A percentile compares a stretch with the other conserved stretches of the same genome.
These are phyloP conservation scores for Lentinula novae-zelandiae DNA, from an alignment of 1,284 basidiomycete genomes.

Conservation along the genomic window DNA sequence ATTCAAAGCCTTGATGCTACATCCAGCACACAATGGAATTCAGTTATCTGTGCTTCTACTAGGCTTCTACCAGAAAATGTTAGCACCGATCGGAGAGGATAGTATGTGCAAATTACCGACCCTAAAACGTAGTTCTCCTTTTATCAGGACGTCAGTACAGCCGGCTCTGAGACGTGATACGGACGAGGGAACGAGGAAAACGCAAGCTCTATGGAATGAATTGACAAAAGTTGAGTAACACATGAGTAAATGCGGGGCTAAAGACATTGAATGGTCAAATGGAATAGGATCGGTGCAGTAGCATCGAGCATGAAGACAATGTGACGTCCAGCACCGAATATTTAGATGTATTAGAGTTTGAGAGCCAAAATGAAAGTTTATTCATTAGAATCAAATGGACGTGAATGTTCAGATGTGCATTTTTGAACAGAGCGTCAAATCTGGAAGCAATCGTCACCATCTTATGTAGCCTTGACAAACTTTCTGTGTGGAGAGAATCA, in stretches of 20 bases:
- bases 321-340: slow-evolving; percentile 7
- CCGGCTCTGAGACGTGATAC: slow-evolving; percentile 1
- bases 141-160: slow-evolving; percentile 3
- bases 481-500: not conserved
- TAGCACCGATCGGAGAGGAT: slow-evolving; percentile 6
- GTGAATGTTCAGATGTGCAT: not conserved
- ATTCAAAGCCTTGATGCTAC: not conserved
- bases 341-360: slow-evolving; percentile 10
- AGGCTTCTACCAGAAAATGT: not conserved
- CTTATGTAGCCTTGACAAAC: not conserved
- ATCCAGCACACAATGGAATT: not conserved
- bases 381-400: not conserved
- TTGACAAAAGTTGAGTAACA: slow-evolving; percentile 3
- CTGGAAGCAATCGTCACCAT: not conserved
- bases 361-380: slow-evolving; percentile 11
- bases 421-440: not conserved
- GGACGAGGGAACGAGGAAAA: not conserved
- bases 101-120: not conserved
- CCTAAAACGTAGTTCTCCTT: slow-evolving; percentile 7
- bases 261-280: not conserved
- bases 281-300: slow-evolving; percentile 1
- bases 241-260: slow-evolving; percentile 8
- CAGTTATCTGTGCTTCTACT: not conserved
- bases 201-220: not conserved
- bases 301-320: slow-evolving; percentile 12